phyloP scores from a whole-genome alignment of 176 grass and related monocot species.

The Raddia distichophylla region DNA sequence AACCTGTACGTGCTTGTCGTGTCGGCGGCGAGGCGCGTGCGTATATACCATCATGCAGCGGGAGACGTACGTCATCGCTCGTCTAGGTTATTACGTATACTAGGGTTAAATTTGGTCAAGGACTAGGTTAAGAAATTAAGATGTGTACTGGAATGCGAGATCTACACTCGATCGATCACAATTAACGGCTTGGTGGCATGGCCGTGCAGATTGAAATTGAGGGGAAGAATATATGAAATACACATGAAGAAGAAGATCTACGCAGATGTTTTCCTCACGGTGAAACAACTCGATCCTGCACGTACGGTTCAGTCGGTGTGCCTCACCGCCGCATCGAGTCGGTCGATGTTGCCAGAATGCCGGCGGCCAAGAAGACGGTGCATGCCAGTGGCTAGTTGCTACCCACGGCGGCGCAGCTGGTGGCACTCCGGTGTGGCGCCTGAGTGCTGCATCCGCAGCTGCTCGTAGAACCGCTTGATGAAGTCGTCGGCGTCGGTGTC shows the following conservation, averaged over 20 bases:
- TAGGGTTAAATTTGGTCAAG: background rate
- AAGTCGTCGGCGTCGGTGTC: constrained; percentile 85
- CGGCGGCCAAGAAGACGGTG: background rate
- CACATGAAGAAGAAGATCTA: background rate
- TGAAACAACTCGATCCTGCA: constrained; percentile 5
- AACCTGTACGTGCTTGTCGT: background rate
- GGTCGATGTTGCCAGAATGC: background rate
- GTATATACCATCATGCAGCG: background rate
- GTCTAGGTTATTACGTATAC: too few species aligned
- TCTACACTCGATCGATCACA: background rate
- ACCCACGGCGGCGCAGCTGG: constrained; percentile 11
- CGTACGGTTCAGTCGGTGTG: background rate
- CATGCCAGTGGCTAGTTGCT: background rate
- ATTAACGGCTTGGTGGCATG: background rate
- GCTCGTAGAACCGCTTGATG: constrained; percentile 85
- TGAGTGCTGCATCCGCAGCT: constrained; percentile 72
- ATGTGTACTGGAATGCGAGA: background rate
- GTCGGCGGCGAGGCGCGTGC: background rate
- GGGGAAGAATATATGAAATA: background rate
- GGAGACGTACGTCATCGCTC: background rate
- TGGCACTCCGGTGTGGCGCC: constrained; percentile 49
- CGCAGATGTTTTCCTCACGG: background rate
- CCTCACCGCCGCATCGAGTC: background rate
- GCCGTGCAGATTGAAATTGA: background rate
- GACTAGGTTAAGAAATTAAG: background rate